Evolutionary conservation across 202 grass and related monocot genomes (phyloP), one percentile per base, ranked within the genome.

Genomic region (Saccharum hybrid): DNA sequence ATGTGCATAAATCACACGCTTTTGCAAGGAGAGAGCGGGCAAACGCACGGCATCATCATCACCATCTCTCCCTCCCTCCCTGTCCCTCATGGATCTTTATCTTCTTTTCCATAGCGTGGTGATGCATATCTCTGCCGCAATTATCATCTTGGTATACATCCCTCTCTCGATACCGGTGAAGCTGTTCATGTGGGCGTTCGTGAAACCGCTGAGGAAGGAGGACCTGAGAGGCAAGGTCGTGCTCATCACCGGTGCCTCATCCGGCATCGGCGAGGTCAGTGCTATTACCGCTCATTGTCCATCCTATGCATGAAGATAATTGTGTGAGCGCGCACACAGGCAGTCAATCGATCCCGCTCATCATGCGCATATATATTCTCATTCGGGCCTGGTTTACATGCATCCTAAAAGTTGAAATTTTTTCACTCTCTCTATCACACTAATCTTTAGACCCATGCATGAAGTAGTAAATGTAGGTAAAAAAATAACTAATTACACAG

Each of bases 191-290:
- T 73, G 89, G 72, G 42, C 65, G 31, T 43, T 91, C 11, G 72
- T 94, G 79, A 87, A 81, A 68, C 89, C 92, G 33, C 80, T 85
- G 38, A 71, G 33, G 48, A 89, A 83, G 68, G 92, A 91, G 84
- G 81, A 89, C 64, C 66, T 91, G 13, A 63, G 16, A n/a, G 71
- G 66, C 26, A 90, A 90, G 46, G 90, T 90, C 23, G 84, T 84
- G 28, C 83, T 89, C n/a, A 92, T 92, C 80, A 92, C 84, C 33
- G 90, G 90, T 5, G 84, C 87, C 18, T 90, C 90, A 7, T 92
- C 90, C 3, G 90, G 87, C 80, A 90, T 92, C 10, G 90, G 90
- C n/a, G 87, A 90, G 87, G 84, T 92, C 30, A 72, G 75, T 48
- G 11, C 28, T 26, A 26, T 26, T 43, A 14, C 16, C 22, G 0